phyloP scores from a whole-genome alignment of 768 basidiomycete species.

The Suillus clintonianus region DNA sequence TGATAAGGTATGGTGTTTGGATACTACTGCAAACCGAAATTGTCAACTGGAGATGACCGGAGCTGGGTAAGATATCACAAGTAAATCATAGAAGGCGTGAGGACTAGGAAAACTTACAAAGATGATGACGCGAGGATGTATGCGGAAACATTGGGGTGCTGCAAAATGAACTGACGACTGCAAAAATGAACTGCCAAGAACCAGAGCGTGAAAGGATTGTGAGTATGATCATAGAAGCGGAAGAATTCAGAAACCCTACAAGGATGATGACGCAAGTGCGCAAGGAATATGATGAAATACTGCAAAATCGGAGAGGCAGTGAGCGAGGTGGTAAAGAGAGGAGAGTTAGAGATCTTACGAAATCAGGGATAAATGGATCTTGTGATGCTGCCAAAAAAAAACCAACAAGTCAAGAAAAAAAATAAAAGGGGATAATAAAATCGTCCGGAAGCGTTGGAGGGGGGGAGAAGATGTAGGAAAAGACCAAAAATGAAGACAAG shows the following conservation, averaged over 20 bases:
- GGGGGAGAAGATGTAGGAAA: neutral
- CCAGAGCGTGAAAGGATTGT: conserved; percentile 12
- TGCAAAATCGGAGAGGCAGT: neutral
- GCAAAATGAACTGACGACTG: neutral
- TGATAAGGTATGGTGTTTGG: neutral
- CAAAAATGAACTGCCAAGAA: conserved; percentile 1
- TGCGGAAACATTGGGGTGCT: neutral
- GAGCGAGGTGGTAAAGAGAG: neutral
- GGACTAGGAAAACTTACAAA: neutral
- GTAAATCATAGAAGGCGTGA: neutral
- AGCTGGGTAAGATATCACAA: neutral
- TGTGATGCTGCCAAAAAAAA: neutral
- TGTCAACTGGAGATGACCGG: neutral
- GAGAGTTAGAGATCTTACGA: neutral
- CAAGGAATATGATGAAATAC: neutral
- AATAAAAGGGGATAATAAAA: neutral
- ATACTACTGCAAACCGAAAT: neutral
- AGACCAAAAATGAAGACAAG: neutral
- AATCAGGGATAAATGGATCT: neutral
- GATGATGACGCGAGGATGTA: neutral
- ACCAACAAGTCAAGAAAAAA: neutral
- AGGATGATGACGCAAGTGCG: neutral
- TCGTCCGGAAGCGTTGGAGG: neutral
- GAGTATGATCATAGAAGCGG: conserved; percentile 2
- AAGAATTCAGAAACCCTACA: neutral